phyloP scores from a whole-genome alignment of 495 filamentous ascomycete species.

The Barbatosphaeria neglecta region DNA sequence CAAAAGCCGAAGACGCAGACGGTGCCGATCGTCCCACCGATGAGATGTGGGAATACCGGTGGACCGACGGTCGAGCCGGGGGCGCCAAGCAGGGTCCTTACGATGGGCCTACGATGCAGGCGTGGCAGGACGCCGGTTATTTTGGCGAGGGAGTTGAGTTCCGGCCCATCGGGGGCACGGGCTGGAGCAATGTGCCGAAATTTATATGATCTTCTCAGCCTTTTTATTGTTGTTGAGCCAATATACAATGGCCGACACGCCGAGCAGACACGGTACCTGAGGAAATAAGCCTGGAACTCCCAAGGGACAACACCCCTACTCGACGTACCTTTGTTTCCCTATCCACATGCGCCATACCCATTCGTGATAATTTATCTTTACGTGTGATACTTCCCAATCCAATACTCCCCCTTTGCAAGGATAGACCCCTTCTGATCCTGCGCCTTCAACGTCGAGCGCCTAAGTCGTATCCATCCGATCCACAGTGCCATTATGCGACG shows the following conservation, averaged over 20 bases:
- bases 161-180: conserved; percentile 40
- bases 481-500: conserved; percentile 53
- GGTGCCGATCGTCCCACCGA: conserved; percentile 3
- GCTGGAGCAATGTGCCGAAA: conserved; percentile 50
- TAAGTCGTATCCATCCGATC: conserved; percentile 73
- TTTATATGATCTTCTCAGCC: conserved; percentile 41
- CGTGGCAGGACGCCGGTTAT: conserved; percentile 83
- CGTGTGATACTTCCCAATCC: neutral
- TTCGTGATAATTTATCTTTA: too few species aligned
- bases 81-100: conserved; percentile 76
- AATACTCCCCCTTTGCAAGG: too few species aligned
- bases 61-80: conserved; percentile 80
- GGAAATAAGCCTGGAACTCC: too few species aligned
- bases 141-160: conserved; percentile 94
- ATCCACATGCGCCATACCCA: too few species aligned
- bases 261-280: too few species aligned
- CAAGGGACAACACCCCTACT: too few species aligned
- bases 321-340: too few species aligned
- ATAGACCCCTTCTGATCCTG: neutral
- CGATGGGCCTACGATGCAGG: conserved; percentile 69
- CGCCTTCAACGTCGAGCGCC: neutral
- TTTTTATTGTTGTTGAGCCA: too few species aligned
- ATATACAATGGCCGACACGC: too few species aligned
- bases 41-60: conserved; percentile 80
- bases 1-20: conserved; percentile 10